These are phyloP conservation scores for Eucalyptus sp. DNA, from an alignment of 345 rosid genomes.

Conservation along the genomic window DNA sequence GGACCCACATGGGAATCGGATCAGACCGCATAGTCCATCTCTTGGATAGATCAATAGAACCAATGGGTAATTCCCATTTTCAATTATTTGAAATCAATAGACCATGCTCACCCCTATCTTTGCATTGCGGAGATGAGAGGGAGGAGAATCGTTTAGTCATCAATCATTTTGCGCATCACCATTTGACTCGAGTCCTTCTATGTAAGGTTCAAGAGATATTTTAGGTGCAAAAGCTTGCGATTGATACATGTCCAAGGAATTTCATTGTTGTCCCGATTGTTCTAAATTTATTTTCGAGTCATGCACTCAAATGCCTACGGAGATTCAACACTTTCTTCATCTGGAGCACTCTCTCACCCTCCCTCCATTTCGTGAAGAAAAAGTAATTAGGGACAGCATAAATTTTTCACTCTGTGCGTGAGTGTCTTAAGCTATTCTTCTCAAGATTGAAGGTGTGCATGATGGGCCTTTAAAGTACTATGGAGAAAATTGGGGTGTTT, in stretches of 20 bases:
- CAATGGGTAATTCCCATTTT: rapidly evolving
- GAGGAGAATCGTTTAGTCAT: neutral
- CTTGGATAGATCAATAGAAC: rapidly evolving
- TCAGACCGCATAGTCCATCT: rapidly evolving
- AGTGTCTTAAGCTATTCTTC: neutral
- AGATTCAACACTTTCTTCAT: neutral
- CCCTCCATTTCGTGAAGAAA: neutral
- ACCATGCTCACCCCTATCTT: no score
- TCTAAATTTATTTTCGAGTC: neutral
- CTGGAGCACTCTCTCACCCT: neutral
- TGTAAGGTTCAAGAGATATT: neutral
- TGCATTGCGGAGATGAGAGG: no score
- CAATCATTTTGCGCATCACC: neutral
- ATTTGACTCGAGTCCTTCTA: neutral
- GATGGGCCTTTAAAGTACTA: no score
- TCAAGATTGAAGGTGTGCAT: neutral
- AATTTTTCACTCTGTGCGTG: neutral
- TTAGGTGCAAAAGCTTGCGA: neutral
- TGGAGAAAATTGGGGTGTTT: neutral
- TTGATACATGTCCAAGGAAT: neutral
- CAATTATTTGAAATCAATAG: rapidly evolving
- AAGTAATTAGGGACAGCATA: neutral
- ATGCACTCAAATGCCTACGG: neutral
- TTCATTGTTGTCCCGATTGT: neutral
- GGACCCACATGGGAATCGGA: rapidly evolving